A percentile compares a stretch with the other conserved stretches of the same genome.
Conservation (phyloP, 2,329 filamentous ascomycete genomes). For the Trichoderma atroviride region DNA sequence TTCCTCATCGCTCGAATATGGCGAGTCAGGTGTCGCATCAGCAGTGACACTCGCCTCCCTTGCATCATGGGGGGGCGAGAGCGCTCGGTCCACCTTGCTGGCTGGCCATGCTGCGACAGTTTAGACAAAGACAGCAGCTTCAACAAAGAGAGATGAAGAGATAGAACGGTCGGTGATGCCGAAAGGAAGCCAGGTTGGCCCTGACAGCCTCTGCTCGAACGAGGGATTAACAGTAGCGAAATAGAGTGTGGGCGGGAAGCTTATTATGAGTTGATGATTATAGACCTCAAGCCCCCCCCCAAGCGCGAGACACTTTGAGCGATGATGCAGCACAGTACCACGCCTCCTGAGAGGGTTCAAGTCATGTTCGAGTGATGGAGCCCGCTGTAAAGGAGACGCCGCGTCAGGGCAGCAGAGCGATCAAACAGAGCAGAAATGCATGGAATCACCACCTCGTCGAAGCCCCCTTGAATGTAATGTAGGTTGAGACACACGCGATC, state of each 20-base stretch:
- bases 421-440: slow-evolving; percentile 13
- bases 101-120: slow-evolving; percentile 38
- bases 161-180: not conserved
- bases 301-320: slow-evolving; percentile 23
- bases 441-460: slow-evolving; percentile 21
- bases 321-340: slow-evolving; percentile 23
- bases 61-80: slow-evolving; percentile 27
- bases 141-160: not conserved
- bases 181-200: not conserved
- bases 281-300: slow-evolving; percentile 15
- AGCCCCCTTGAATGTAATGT: slow-evolving; percentile 17
- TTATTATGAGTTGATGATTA: slow-evolving; percentile 3
- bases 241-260: not conserved
- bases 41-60: slow-evolving; percentile 24
- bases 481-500: slow-evolving; percentile 32
- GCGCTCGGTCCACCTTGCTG: slow-evolving; percentile 34
- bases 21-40: slow-evolving; percentile 41
- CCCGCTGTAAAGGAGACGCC: slow-evolving; percentile 1
- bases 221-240: slow-evolving; percentile 9
- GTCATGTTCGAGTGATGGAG: slow-evolving; percentile 23
- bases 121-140: not conserved
- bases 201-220: not conserved
- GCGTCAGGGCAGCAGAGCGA: not conserved
- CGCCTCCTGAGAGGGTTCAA: slow-evolving; percentile 21
- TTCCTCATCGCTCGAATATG: slow-evolving; percentile 44